phyloP scores from a whole-genome alignment of 73 alveolate genomes.

The Halteria grandinella region DNA sequence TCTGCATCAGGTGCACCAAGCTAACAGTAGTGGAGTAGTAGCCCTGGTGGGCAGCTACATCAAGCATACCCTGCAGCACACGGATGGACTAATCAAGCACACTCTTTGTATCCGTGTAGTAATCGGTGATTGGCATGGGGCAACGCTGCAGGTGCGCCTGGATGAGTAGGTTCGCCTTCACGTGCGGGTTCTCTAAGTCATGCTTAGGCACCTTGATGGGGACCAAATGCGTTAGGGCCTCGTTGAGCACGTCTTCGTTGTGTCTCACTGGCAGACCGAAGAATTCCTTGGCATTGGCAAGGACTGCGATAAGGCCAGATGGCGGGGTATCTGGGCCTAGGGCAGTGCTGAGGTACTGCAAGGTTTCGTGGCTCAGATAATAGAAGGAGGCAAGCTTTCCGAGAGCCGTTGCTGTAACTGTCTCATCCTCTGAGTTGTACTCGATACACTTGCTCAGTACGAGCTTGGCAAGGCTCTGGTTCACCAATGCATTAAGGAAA shows the following conservation, averaged over 20 bases:
- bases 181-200: conserved; percentile 87
- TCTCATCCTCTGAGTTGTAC: conserved; percentile 84
- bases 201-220: conserved; percentile 87
- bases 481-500: conserved; percentile 68
- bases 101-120: conserved; percentile 94
- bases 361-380: conserved; percentile 92
- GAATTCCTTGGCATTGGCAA: conserved; percentile 92
- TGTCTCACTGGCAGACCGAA: conserved; percentile 98
- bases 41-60: conserved; percentile 88
- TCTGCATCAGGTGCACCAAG: conserved; percentile 83
- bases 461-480: conserved; percentile 76
- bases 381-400: conserved; percentile 97
- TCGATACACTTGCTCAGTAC: conserved; percentile 87
- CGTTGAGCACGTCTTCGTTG: conserved; percentile 97
- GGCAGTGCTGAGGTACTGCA: conserved; percentile 72
- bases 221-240: conserved; percentile 89
- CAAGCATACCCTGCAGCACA: conserved; percentile 95
- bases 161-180: conserved; percentile 91
- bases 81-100: conserved; percentile 95
- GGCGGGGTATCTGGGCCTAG: conserved; percentile 69
- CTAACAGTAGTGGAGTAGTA: conserved; percentile 85
- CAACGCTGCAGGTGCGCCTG: conserved; percentile 95
- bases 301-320: conserved; percentile 73
- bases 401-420: conserved; percentile 79
- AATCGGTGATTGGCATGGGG: conserved; percentile 97